phyloP scores from a whole-genome alignment of 2,329 filamentous ascomycete genomes.

The Aspergillus pseudoterreus region DNA sequence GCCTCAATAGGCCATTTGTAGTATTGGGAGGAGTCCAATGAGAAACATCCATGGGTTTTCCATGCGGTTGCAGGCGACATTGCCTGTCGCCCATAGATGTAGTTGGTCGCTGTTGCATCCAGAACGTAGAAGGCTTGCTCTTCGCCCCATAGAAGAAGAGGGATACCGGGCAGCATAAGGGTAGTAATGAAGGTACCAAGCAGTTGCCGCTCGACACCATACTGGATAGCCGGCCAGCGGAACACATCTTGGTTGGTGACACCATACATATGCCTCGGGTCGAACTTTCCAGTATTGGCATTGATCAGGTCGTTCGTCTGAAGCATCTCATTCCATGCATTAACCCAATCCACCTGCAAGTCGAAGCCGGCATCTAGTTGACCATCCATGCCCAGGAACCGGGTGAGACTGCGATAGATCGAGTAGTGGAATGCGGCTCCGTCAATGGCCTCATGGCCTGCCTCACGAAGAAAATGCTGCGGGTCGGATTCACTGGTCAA shows the following conservation, averaged over 20 bases:
- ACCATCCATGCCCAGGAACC: slow-evolving; percentile 59
- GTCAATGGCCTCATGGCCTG: slow-evolving; percentile 54
- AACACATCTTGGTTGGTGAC: slow-evolving; percentile 65
- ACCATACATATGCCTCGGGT: slow-evolving; percentile 63
- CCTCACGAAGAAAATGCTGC: slow-evolving; percentile 51
- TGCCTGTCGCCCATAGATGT: slow-evolving; percentile 61
- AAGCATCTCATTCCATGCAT: slow-evolving; percentile 56
- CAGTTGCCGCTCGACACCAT: slow-evolving; percentile 56
- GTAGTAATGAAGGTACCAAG: slow-evolving; percentile 58
- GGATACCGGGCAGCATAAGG: slow-evolving; percentile 58
- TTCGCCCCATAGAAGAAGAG: slow-evolving; percentile 62
- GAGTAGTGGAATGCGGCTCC: slow-evolving; percentile 62
- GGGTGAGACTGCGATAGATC: slow-evolving; percentile 58
- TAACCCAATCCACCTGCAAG: slow-evolving; percentile 51
- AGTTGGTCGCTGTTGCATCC: slow-evolving; percentile 62
- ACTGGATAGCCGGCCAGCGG: slow-evolving; percentile 57
- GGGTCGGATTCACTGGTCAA: slow-evolving; percentile 43
- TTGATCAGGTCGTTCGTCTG: slow-evolving; percentile 59
- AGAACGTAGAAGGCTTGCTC: slow-evolving; percentile 63
- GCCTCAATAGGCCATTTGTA: slow-evolving; percentile 56
- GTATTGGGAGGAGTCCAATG: slow-evolving; percentile 54
- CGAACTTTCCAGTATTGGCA: slow-evolving; percentile 57
- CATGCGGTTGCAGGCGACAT: slow-evolving; percentile 61
- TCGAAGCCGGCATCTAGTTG: slow-evolving; percentile 54
- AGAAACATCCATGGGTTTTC: slow-evolving; percentile 64